A percentile compares a stretch with the other conserved stretches of the same genome.
Conservation (phyloP, 2,329 filamentous ascomycete genomes). For the Colletotrichum spinosum region DNA sequence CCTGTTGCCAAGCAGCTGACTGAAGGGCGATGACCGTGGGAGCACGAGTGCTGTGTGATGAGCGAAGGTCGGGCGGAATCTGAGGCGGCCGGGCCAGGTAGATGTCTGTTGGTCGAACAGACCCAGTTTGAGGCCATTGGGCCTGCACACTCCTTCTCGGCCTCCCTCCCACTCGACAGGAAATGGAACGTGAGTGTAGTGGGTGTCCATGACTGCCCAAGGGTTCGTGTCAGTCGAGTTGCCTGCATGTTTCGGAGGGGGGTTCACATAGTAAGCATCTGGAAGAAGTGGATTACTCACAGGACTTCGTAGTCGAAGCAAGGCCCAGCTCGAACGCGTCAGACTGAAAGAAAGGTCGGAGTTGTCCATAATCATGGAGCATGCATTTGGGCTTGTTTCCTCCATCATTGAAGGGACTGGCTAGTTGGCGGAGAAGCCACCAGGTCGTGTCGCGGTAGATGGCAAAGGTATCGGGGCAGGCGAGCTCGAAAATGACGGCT, state of each 20-base stretch:
- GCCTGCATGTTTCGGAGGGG: too few relatives aligned
- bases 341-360: conserved; percentile 37
- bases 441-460: conserved; percentile 56
- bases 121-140: conserved; percentile 56
- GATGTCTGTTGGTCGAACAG: conserved; percentile 58
- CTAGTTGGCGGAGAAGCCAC: conserved; percentile 48
- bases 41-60: conserved; percentile 56
- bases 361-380: conserved; percentile 41
- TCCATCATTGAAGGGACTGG: conserved; percentile 39
- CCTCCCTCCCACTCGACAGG: conserved; percentile 45
- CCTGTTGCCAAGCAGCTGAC: conserved; percentile 38
- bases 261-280: too few relatives aligned
- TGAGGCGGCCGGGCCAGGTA: conserved; percentile 51
- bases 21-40: conserved; percentile 51
- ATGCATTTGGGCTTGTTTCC: conserved; percentile 40
- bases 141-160: conserved; percentile 51
- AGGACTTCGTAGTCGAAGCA: conserved; percentile 45
- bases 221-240: neutral
- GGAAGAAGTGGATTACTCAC: conserved; percentile 38
- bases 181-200: conserved; percentile 42
- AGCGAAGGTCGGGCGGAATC: conserved; percentile 52
- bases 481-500: conserved; percentile 55
- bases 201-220: conserved; percentile 42
- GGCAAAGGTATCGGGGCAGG: conserved; percentile 47
- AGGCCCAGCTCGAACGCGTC: conserved; percentile 40